Percentiles rank a stretch among this genome's conserved stretches.
Conservation (phyloP, 306 rosid species). For the Cercis canadensis region DNA sequence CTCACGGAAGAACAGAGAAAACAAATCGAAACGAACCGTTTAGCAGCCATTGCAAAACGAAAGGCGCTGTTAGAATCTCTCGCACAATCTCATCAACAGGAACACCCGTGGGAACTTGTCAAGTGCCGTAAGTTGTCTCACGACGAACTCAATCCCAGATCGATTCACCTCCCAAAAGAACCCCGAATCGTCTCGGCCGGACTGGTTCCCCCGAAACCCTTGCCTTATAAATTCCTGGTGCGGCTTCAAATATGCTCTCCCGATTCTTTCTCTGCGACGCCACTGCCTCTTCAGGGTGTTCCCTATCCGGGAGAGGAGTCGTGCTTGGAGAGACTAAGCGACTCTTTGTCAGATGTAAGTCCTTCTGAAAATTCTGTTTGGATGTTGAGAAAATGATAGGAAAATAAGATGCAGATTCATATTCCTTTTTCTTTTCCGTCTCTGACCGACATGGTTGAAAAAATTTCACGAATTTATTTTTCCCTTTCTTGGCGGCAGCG, state of each 20-base stretch:
- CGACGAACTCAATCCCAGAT: constrained; percentile 32
- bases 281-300: constrained; percentile 41
- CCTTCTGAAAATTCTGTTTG: background rate
- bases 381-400: background rate
- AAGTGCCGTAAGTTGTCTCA: constrained; percentile 70
- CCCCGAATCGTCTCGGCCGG: background rate
- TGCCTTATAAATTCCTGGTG: constrained; percentile 52
- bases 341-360: constrained; percentile 57
- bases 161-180: background rate
- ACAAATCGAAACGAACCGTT: constrained; percentile 76
- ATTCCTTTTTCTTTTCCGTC: background rate
- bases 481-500: background rate
- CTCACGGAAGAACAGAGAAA: constrained; percentile 75
- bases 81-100: constrained; percentile 9
- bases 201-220: constrained; percentile 8
- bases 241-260: constrained; percentile 81
- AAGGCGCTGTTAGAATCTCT: constrained; percentile 58
- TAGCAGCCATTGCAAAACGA: constrained; percentile 82
- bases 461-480: background rate
- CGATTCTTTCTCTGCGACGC: constrained; percentile 70
- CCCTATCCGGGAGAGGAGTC: constrained; percentile 54
- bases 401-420: background rate
- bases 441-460: background rate
- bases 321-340: constrained; percentile 50
- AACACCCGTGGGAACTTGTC: constrained; percentile 64